Evolutionary conservation across 2,329 filamentous ascomycete genomes (phyloP), one percentile per base, ranked within the genome.

Genomic region (Meredithiella fracta): DNA sequence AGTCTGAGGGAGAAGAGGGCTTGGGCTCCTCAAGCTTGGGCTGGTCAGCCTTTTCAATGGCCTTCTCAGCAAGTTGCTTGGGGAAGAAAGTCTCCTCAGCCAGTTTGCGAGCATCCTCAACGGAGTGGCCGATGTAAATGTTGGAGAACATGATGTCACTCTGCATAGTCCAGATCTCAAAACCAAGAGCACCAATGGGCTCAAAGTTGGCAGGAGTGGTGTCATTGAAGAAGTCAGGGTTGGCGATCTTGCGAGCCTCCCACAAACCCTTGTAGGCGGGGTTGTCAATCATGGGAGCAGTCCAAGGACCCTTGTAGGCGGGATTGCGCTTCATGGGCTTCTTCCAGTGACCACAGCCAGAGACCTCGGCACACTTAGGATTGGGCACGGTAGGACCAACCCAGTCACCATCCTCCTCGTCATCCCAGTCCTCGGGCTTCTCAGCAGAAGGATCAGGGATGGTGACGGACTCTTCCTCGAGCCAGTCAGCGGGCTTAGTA

Each of bases 131-230:
- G 69, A 98, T 89, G 80, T 97, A 98, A 77, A 98, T 94, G 83
- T 98, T 98, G 81, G 97, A 88, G 66, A 98, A 97, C 65, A 96
- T 84, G 64, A 98, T 97, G 68, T 96, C 86, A 70, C 83, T 94
- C 74, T 96, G 91, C 92, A 98, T 98, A 65, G 92, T 97, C 92
- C 92, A 98, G 74, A 98, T 91, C 73, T 98, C 92, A 67, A 97
- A 97, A 65, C 92, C 92, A 73, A 97, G 90, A 75, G 88, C 91
- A 67, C 92, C 92, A 70, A 98, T 97, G 63, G 92, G 90, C 78
- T 98, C 92, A 67, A 98, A 86, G 80, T 95, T 92, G 69, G 92
- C 76, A 54, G 92, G 92, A 60, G 79, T 86, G 83, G 95, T 95
- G 79, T 97, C 92, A 79, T 98, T 90, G 64, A 82, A 98, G 79